phyloP scores from a whole-genome alignment of 495 filamentous ascomycete species.

The Hypoxylon fuscum region DNA sequence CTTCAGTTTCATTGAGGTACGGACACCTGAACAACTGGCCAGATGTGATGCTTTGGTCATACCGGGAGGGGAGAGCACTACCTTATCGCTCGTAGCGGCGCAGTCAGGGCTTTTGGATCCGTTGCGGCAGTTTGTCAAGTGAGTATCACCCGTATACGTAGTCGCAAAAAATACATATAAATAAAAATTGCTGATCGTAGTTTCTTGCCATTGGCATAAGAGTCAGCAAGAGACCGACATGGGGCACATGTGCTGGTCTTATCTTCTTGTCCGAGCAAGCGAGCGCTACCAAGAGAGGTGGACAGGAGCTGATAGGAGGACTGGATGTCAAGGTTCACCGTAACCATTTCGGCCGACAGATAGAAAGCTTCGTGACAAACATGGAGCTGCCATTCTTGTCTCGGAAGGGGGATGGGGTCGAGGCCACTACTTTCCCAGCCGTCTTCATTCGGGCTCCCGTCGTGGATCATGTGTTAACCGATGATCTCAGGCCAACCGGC shows the following conservation, averaged over 20 bases:
- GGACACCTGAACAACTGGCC: slow-evolving; percentile 74
- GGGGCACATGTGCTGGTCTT: slow-evolving; percentile 96
- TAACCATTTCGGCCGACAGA: slow-evolving; percentile 96
- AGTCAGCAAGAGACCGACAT: slow-evolving; percentile 81
- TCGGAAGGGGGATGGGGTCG: slow-evolving; percentile 38
- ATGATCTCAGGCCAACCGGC: slow-evolving; percentile 51
- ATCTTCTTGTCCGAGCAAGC: slow-evolving; percentile 91
- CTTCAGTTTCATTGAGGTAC: slow-evolving; percentile 78
- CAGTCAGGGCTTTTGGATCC: slow-evolving; percentile 84
- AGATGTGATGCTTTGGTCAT: slow-evolving; percentile 85
- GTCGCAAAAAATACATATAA: too few relatives aligned
- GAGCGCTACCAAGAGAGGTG: slow-evolving; percentile 86
- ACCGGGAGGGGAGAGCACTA: slow-evolving; percentile 94
- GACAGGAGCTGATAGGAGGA: slow-evolving; percentile 93
- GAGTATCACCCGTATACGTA: slow-evolving; percentile 41
- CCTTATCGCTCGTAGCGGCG: slow-evolving; percentile 87
- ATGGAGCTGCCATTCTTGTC: slow-evolving; percentile 77
- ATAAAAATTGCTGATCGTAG: slow-evolving; percentile 18
- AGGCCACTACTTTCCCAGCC: slow-evolving; percentile 68
- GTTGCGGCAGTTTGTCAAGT: slow-evolving; percentile 94
- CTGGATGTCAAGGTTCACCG: slow-evolving; percentile 89
- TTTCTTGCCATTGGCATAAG: slow-evolving; percentile 32
- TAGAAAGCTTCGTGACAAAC: slow-evolving; percentile 87
- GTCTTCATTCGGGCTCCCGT: slow-evolving; percentile 96
- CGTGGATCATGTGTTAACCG: slow-evolving; percentile 81